phyloP scores from a whole-genome alignment of 208 protist genomes.

The Crithidia acanthocephali region DNA sequence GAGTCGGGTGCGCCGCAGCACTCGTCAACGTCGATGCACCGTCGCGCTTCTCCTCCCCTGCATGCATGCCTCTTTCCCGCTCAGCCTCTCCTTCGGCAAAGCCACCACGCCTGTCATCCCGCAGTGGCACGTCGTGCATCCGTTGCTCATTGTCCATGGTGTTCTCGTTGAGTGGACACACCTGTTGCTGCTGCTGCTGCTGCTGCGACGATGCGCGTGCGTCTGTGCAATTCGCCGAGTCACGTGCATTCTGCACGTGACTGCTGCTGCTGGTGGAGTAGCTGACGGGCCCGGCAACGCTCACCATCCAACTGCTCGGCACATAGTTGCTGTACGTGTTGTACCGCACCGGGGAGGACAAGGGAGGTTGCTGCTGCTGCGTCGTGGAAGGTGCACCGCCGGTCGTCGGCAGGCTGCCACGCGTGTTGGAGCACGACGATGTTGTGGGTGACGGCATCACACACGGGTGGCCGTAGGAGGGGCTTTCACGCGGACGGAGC shows the following conservation, averaged over 20 bases:
- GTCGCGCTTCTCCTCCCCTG: not conserved
- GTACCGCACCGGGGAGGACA: not conserved
- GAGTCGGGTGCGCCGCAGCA: not conserved
- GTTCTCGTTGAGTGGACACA: not conserved
- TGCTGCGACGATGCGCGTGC: not conserved
- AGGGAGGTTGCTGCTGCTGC: not conserved
- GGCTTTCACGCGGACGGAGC: not conserved
- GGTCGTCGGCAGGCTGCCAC: not conserved
- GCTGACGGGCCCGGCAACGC: not conserved
- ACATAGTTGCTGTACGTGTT: not conserved
- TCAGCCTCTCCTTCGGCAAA: too few relatives aligned
- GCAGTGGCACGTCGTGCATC: too few relatives aligned
- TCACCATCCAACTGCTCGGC: not conserved
- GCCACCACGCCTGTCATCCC: too few relatives aligned
- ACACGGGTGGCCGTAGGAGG: not conserved
- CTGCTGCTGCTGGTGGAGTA: not conserved
- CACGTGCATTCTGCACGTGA: not conserved
- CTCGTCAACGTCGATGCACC: not conserved
- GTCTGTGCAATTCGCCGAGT: not conserved
- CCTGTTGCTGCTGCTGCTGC: not conserved
- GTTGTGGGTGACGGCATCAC: slow-evolving; percentile 1
- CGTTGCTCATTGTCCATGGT: too few relatives aligned
- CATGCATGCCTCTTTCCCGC: not conserved
- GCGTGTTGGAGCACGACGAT: slow-evolving; percentile 6
- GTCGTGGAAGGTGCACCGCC: not conserved